A percentile compares a stretch with the other conserved stretches of the same genome.
Evolutionary conservation across 2,329 filamentous ascomycete genomes (phyloP).

Genomic region (Apiospora koreana): DNA sequence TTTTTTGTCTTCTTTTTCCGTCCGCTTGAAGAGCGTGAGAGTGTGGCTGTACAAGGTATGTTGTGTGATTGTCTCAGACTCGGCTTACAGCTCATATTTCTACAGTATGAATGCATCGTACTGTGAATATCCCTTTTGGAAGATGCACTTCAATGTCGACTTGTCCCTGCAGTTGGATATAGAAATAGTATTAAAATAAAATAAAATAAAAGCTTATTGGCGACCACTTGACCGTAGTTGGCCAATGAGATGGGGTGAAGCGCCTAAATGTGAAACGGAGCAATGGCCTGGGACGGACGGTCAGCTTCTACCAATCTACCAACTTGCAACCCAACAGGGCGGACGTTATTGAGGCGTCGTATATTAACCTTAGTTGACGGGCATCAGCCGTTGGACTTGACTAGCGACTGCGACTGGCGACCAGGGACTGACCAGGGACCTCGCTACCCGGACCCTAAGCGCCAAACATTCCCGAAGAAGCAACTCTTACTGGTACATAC

Average conservation of each 20-base stretch:
- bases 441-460: background rate
- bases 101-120: no score
- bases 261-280: background rate
- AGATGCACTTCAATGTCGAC: background rate
- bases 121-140: no score
- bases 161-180: background rate
- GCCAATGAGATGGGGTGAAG: background rate
- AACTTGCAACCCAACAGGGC: background rate
- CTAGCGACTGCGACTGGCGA: no score
- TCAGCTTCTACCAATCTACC: background rate
- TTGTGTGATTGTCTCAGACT: background rate
- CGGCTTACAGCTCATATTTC: background rate
- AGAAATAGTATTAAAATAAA: background rate
- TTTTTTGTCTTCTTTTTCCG: background rate
- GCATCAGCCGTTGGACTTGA: background rate
- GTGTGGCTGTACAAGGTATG: background rate
- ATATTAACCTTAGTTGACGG: background rate
- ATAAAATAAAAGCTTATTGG: background rate
- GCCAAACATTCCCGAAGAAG: background rate
- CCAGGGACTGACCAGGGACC: background rate
- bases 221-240: no score
- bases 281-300: background rate
- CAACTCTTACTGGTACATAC: no score
- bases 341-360: background rate
- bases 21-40: background rate